phyloP scores from a whole-genome alignment of 148 eudicot species.

The Nyssa sinensis region DNA sequence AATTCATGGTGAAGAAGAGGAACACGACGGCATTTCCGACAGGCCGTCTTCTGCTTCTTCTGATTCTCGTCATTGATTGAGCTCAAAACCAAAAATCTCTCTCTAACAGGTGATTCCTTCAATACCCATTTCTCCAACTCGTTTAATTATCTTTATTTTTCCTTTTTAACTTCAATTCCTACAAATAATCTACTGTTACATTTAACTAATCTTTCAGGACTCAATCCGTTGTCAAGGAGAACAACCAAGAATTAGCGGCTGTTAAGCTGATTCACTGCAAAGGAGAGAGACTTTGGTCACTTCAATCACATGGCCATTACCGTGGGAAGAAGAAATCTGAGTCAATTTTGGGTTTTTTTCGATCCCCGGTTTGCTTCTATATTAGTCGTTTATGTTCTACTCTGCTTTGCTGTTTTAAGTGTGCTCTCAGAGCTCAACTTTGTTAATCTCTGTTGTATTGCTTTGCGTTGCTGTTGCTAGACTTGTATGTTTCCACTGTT shows the following conservation, averaged over 20 bases:
- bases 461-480: conserved; percentile 31
- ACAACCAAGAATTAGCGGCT: neutral
- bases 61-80: conserved; percentile 75
- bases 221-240: neutral
- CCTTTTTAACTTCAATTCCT: neutral
- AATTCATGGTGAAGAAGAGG: conserved; percentile 91
- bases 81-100: conserved; percentile 22
- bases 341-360: conserved; percentile 52
- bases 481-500: conserved; percentile 25
- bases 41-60: conserved; percentile 99
- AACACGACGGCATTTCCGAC: conserved; percentile 73
- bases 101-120: conserved; percentile 35
- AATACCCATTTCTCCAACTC: neutral
- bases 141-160: neutral
- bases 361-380: conserved; percentile 30
- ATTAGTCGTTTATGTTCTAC: conserved; percentile 20
- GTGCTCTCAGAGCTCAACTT: conserved; percentile 45
- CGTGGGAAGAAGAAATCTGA: conserved; percentile 55
- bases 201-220: conserved; percentile 19
- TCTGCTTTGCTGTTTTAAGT: conserved; percentile 17
- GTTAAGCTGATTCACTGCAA: neutral
- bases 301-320: conserved; percentile 43
- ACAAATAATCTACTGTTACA: conserved; percentile 5
- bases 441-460: conserved; percentile 34
- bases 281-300: conserved; percentile 29